Percentiles rank a stretch among this genome's conserved stretches.
Conservation (phyloP, 73 alveolate genomes). For the Stentor coeruleus region DNA sequence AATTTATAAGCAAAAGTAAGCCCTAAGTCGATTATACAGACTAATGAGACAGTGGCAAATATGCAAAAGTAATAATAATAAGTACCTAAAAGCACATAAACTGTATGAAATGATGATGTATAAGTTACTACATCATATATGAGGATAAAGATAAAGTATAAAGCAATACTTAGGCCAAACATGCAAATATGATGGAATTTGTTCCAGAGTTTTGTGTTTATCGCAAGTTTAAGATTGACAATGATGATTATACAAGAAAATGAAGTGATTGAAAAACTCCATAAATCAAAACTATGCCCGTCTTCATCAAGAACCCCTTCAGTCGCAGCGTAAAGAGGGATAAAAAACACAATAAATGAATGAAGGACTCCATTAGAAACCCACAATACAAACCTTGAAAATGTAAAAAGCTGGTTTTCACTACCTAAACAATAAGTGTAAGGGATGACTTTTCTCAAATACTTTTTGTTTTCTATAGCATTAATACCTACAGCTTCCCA, state of each 20-base stretch:
- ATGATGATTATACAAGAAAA: constrained; percentile 36
- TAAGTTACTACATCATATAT: background rate
- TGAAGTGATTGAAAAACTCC: constrained; percentile 40
- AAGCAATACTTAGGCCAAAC: background rate
- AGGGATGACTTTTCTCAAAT: constrained; percentile 33
- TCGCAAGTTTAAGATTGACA: constrained; percentile 36
- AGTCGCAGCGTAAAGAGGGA: constrained; percentile 26
- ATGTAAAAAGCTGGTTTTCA: constrained; percentile 42
- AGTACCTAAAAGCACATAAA: background rate
- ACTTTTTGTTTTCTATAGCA: constrained; percentile 26
- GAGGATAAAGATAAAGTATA: background rate
- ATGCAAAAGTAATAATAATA: background rate
- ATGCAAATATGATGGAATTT: background rate
- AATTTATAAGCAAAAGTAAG: background rate
- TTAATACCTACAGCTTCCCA: constrained; percentile 19
- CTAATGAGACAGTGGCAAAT: background rate
- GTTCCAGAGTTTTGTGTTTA: constrained; percentile 39
- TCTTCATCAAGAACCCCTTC: constrained; percentile 10
- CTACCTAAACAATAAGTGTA: constrained; percentile 36
- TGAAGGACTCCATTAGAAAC: constrained; percentile 33
- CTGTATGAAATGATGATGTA: background rate
- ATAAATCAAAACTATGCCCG: constrained; percentile 31
- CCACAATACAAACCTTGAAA: constrained; percentile 29
- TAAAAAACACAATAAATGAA: constrained; percentile 30
- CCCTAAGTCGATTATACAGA: background rate